Evolutionary conservation across 805 yeast genomes (phyloP).

Genomic region (Metschnikowia chrysomelidarum): DNA sequence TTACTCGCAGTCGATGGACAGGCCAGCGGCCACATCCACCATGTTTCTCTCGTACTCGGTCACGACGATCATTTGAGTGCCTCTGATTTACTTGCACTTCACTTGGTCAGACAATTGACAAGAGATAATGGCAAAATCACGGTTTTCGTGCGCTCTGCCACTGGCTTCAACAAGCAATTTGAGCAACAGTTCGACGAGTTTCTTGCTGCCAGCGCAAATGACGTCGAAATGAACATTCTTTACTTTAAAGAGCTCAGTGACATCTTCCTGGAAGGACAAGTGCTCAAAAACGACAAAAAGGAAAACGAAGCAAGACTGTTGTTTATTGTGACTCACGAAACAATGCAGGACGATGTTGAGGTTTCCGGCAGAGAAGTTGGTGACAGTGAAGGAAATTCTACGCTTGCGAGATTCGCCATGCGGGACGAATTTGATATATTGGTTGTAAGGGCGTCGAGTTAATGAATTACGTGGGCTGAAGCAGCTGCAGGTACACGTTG

Average conservation of each 20-base stretch:
- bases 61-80: conserved; percentile 34
- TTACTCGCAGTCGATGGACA: conserved; percentile 18
- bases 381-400: too few species aligned
- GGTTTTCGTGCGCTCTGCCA: conserved; percentile 15
- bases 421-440: conserved; percentile 14
- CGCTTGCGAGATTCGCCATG: conserved; percentile 6
- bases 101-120: conserved; percentile 25
- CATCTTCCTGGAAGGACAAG: conserved; percentile 2
- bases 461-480: too few species aligned
- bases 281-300: background rate
- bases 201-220: conserved; percentile 9
- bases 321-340: conserved; percentile 16
- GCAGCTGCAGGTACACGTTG: too few species aligned
- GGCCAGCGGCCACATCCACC: conserved; percentile 12
- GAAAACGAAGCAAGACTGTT: conserved; percentile 6
- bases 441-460: conserved; percentile 17
- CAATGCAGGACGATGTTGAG: conserved; percentile 6
- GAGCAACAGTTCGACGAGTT: conserved; percentile 16
- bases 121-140: conserved; percentile 5
- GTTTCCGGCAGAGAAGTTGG: conserved; percentile 3
- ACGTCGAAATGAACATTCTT: conserved; percentile 2
- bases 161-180: conserved; percentile 14
- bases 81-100: conserved; percentile 34
- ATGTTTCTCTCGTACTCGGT: conserved; percentile 28
- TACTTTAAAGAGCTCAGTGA: conserved; percentile 13